Percentiles rank a stretch among this genome's conserved stretches.
Conservation (phyloP, 257 asterid species). For the Solanum dulcamara region DNA sequence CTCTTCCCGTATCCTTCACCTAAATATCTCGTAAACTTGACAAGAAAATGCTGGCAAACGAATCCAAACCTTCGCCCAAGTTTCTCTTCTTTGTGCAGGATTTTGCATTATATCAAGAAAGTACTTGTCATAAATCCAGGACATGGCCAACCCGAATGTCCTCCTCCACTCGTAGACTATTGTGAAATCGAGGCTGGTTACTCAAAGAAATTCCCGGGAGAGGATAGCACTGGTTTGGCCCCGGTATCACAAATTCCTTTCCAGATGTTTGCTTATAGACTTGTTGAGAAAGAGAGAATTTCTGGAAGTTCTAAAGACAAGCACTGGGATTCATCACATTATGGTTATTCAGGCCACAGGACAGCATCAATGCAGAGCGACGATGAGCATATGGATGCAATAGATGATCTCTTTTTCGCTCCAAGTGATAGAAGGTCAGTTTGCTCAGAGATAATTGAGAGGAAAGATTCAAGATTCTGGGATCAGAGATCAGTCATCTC, state of each 20-base stretch:
- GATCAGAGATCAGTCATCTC: slow-evolving; percentile 12
- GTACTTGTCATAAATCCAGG: slow-evolving; percentile 58
- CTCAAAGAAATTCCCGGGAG: slow-evolving; percentile 30
- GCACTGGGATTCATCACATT: slow-evolving; percentile 34
- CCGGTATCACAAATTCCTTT: slow-evolving; percentile 63
- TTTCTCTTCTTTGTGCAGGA: slow-evolving; percentile 65
- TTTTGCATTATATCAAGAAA: slow-evolving; percentile 66
- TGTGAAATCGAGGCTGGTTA: slow-evolving; percentile 58
- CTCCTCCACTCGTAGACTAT: slow-evolving; percentile 77
- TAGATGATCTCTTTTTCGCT: slow-evolving; percentile 58
- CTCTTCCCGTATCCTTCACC: slow-evolving; percentile 74
- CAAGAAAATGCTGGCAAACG: slow-evolving; percentile 78
- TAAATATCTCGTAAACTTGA: slow-evolving; percentile 54
- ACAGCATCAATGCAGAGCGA: slow-evolving; percentile 30
- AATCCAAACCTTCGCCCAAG: slow-evolving; percentile 52
- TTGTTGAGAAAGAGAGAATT: slow-evolving; percentile 53
- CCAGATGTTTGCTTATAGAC: slow-evolving; percentile 55
- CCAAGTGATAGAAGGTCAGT: slow-evolving; percentile 52
- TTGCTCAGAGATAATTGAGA: slow-evolving; percentile 23
- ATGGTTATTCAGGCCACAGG: slow-evolving; percentile 15
- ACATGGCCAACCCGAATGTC: slow-evolving; percentile 69
- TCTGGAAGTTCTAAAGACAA: slow-evolving; percentile 11
- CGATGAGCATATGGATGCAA: slow-evolving; percentile 41
- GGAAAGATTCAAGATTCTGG: background rate
- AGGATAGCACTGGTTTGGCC: slow-evolving; percentile 15